Evolutionary conservation across 2,329 filamentous ascomycete genomes (phyloP).

Genomic region (Fusarium nurragi): DNA sequence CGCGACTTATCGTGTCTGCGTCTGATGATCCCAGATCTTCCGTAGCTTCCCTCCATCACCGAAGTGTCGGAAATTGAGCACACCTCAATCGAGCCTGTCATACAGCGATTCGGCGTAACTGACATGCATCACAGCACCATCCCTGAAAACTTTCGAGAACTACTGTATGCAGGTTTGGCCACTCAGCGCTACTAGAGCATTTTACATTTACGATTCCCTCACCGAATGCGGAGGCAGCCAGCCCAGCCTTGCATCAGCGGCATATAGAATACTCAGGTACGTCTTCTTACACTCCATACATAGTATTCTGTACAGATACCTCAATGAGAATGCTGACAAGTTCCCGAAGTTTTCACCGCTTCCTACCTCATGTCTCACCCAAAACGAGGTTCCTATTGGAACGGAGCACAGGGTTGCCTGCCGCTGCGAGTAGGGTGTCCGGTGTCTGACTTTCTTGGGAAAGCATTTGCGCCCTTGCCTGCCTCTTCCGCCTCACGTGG

Average conservation of each 20-base stretch:
- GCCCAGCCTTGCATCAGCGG: constrained; percentile 25
- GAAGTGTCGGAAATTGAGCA: constrained; percentile 34
- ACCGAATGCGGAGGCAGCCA: constrained; percentile 37
- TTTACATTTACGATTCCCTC: constrained; percentile 4
- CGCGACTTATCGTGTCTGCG: constrained; percentile 3
- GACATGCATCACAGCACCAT: constrained; percentile 23
- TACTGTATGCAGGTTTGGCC: background rate
- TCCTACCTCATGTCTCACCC: constrained; percentile 26
- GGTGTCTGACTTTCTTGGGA: constrained; percentile 25
- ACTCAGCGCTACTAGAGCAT: constrained; percentile 9
- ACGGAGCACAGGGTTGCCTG: constrained; percentile 29
- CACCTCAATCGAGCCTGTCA: constrained; percentile 27
- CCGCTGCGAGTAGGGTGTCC: constrained; percentile 13
- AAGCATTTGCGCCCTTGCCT: constrained; percentile 16
- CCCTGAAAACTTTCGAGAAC: constrained; percentile 13
- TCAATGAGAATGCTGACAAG: constrained; percentile 24
- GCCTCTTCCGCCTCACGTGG: constrained; percentile 31
- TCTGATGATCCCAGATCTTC: constrained; percentile 28
- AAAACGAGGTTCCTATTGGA: constrained; percentile 13
- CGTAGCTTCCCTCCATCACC: constrained; percentile 36
- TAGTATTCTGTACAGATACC: constrained; percentile 25
- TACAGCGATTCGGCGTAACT: constrained; percentile 19
- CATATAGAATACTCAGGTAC: constrained; percentile 5
- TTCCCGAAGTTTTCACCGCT: constrained; percentile 30
- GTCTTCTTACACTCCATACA: constrained; percentile 10